Conservation (phyloP, 805 yeast genomes). For the Ogataea naganishii region DNA sequence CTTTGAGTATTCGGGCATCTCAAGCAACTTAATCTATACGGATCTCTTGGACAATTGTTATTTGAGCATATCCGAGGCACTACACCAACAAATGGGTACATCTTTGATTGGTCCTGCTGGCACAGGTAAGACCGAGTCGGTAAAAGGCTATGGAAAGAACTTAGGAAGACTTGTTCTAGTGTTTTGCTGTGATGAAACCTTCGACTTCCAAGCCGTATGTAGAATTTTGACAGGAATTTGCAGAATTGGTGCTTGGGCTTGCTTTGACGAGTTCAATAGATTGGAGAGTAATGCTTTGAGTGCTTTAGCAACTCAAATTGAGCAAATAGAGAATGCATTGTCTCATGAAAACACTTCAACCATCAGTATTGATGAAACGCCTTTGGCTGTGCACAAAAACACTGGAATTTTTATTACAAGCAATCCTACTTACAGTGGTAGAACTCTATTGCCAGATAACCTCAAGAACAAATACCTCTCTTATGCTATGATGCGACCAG, state of each 20-base stretch:
- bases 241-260: slow-evolving; percentile 86
- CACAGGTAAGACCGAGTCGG: slow-evolving; percentile 90
- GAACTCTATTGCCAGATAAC: slow-evolving; percentile 79
- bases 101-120: slow-evolving; percentile 96
- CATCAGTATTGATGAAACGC: slow-evolving; percentile 35
- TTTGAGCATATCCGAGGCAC: slow-evolving; percentile 63
- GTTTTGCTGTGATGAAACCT: slow-evolving; percentile 86
- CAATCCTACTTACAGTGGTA: slow-evolving; percentile 85
- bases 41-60: slow-evolving; percentile 60
- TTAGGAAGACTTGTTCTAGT: slow-evolving; percentile 79
- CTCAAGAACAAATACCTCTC: slow-evolving; percentile 70
- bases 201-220: slow-evolving; percentile 72
- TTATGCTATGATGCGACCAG: slow-evolving; percentile 69
- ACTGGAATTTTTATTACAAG: slow-evolving; percentile 82
- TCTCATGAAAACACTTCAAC: slow-evolving; percentile 5
- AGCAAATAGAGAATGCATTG: slow-evolving; percentile 54
- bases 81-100: slow-evolving; percentile 73
- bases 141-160: slow-evolving; percentile 74
- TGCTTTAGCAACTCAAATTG: slow-evolving; percentile 78
- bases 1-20: slow-evolving; percentile 72
- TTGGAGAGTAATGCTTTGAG: slow-evolving; percentile 63
- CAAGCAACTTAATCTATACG: slow-evolving; percentile 68
- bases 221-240: slow-evolving; percentile 73
- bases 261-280: slow-evolving; percentile 92
- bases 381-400: slow-evolving; percentile 29